Base-by-base conservation (phyloP, 1,139 yeast genomes). In the Geotrichum histeridarum region DNA sequence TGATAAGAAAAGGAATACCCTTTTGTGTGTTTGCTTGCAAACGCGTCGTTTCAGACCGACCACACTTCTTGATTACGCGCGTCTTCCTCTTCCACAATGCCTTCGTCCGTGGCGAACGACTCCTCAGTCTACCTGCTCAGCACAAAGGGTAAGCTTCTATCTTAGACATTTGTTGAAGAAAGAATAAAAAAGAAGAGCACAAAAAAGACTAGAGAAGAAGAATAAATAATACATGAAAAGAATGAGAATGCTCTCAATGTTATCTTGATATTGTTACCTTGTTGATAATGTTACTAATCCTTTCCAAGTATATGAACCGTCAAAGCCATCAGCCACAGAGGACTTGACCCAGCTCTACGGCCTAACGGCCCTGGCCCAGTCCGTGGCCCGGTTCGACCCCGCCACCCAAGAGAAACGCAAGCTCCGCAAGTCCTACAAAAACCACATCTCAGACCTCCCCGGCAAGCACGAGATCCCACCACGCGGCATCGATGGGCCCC, bases 361-460 rank as follows among this genome's bases (percentile, higher is more conserved):
- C 0, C 71, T 93, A 45, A 80, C 79, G 44, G 78, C 77, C 2
- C 73, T 91, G 27, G 88, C 96, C 1, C 75, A 79, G 51, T 83
- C 95, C 5, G 84, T 93, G 49, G 95, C 96, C 1, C 78, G 99
- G 64, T 78, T 85, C n/a, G 90, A 87, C 62, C 84, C 89, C 1
- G 94, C 85, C 62, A 96, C 96, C 0, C 79, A 93, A 0, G 90
- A 87, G 64, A 96, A 96, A 50, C 90, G 89, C 42, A 93, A 93
- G 71, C 77, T 93, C 54, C 78, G 99, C 63, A 93, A 93, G 70
- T 88, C 96, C 0, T 93, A 91, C 72, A 93, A 91, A 69, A 90
- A 90, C 61, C 98, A 91, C 66, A 86, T 93, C 15, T 77, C 79
- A 37, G 97, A 91, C 63, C 73, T 93, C 38, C 87, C 96, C 0